Conservation (phyloP, 768 basidiomycete genomes). For the Cystobasidium ongulense region DNA sequence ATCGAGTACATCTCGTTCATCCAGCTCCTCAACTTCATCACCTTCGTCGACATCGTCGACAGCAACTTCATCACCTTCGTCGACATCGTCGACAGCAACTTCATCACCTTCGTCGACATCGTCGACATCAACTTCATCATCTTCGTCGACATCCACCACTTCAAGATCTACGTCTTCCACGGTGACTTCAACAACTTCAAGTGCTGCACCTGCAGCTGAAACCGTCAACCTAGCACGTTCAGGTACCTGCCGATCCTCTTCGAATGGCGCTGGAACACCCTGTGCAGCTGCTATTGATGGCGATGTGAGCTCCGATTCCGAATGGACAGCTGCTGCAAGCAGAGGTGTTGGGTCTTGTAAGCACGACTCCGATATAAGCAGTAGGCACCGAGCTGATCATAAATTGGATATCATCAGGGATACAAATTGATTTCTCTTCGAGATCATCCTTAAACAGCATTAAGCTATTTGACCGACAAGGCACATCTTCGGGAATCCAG, state of each 20-base stretch:
- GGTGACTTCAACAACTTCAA: not conserved
- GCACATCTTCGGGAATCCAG: not conserved
- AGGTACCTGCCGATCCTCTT: not conserved
- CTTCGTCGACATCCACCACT: not conserved
- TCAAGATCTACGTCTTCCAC: not conserved
- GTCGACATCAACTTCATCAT: not conserved
- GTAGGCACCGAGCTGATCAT: too few species aligned
- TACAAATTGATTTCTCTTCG: not conserved
- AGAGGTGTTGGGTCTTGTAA: not conserved
- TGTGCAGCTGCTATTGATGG: not conserved
- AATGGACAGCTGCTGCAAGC: not conserved
- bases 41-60: not conserved
- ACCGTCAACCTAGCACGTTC: not conserved
- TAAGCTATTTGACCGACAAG: not conserved
- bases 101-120: conserved; percentile 3
- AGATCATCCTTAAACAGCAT: not conserved
- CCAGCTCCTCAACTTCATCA: not conserved
- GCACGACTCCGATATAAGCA: too few species aligned
- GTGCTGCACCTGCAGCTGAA: not conserved
- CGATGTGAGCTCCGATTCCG: not conserved
- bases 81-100: not conserved
- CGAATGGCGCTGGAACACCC: not conserved
- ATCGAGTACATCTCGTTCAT: too few species aligned
- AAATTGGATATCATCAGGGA: not conserved
- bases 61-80: not conserved